Evolutionary conservation across 345 rosid genomes (phyloP).

Genomic region (Populus nigra): DNA sequence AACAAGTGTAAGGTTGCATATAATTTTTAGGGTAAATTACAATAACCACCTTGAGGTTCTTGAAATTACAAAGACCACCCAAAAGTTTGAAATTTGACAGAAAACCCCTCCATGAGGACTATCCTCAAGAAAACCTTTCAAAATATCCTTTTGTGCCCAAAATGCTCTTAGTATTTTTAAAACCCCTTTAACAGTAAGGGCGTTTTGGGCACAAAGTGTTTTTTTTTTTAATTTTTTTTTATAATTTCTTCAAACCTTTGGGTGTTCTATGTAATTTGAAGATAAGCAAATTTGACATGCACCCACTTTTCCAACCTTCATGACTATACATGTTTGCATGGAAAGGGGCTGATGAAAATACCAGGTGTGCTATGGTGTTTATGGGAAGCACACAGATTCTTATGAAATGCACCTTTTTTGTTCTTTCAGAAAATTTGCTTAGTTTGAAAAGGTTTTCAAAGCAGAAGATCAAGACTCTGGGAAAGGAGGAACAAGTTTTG

Average conservation of each 20-base stretch:
- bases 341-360: not conserved
- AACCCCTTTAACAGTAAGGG: no score
- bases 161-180: no score
- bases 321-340: not conserved
- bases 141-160: no score
- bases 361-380: not conserved
- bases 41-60: no score
- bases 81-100: no score
- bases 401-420: conserved; percentile 11
- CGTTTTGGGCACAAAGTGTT: no score
- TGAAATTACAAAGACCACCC: not conserved
- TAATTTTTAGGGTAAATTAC: no score
- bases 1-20: no score
- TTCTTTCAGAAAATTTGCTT: conserved; percentile 51
- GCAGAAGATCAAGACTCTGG: conserved; percentile 67
- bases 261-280: not conserved
- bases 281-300: not conserved
- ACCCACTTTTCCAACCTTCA: not conserved
- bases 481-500: conserved; percentile 83
- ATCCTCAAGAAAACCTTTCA: no score
- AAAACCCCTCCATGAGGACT: no score
- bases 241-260: no score
- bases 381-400: conserved; percentile 1
- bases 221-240: no score
- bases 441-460: conserved; percentile 86